Base-by-base conservation (phyloP, 305 asterid species). In the Plantago rigida region DNA sequence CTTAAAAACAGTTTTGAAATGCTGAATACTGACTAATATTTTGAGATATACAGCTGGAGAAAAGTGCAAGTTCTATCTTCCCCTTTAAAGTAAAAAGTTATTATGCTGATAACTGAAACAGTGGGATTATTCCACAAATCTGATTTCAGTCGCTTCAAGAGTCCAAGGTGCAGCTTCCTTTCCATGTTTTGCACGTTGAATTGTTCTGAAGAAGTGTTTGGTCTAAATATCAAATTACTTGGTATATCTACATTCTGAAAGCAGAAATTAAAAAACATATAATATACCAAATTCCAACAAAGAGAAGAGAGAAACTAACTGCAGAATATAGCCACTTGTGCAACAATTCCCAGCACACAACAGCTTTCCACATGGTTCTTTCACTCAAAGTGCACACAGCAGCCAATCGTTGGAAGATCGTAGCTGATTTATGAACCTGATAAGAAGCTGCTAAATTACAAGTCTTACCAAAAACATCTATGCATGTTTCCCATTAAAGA, bases 341-440 rank as follows among this genome's bases (percentile, higher is more conserved):
- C 45, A 89, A 70, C 41, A 69, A 74, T 62, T 86, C 85, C 92
- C 91, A 82, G 82, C 91, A 69, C 65, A 89, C 74, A 66, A 73
- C 59, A 74, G 75, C 74, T 61, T 81, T 84, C 83, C 83, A 73
- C 51, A 69, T 56, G 69, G 79, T 78, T 72, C 84, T 71, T 72
- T 80, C 97, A 70, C 89, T 80, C 74, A 89, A 68, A 73, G 80
- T 79, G 84, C 97, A 89, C 55, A 84, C 65, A 65, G 91, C 89
- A 59, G 87, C 95, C 77, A 86, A 71, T 63, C 69, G 92, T 69
- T 86, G 97, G 69, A 89, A 76, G 68, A 89, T 77, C 45, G 86
- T 81, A 9, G 94, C 84, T 1, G 84, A 71, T 72, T 89, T 86
- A 70, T 89, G 95, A 75, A 89, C 96, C 96, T 89, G 87, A 68